Evolutionary conservation across 2,329 filamentous ascomycete genomes (phyloP).

Genomic region (Colletotrichum plurivorum): DNA sequence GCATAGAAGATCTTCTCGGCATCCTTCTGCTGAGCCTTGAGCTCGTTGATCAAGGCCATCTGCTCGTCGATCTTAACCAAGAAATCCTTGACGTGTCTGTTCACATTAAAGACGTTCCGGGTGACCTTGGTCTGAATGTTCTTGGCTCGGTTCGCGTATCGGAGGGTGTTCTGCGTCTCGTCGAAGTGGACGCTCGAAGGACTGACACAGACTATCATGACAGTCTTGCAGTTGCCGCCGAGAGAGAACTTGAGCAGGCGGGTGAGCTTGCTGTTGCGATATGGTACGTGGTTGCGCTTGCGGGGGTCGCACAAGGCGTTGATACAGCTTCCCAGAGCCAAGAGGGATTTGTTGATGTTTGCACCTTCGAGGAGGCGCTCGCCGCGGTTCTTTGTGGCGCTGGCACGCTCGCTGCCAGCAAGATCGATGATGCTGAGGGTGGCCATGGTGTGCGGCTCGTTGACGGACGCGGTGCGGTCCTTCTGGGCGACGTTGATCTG

Average conservation of each 20-base stretch:
- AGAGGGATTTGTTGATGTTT: constrained; percentile 98
- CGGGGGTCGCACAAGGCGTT: constrained; percentile 96
- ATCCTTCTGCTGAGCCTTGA: constrained; percentile 93
- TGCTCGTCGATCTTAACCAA: constrained; percentile 99
- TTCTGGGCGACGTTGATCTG: constrained; percentile 98
- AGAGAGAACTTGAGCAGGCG: constrained; percentile 96
- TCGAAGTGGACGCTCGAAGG: constrained; percentile 97
- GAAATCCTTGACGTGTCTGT: constrained; percentile 99
- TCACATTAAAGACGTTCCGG: constrained; percentile 99
- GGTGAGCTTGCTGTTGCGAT: constrained; percentile 97
- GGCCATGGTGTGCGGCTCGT: constrained; percentile 97
- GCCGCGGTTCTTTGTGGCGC: constrained; percentile 95
- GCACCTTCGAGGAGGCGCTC: constrained; percentile 93
- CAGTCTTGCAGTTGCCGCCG: constrained; percentile 97
- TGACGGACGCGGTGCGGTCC: constrained; percentile 91
- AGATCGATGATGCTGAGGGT: constrained; percentile 98
- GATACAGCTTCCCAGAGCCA: constrained; percentile 96
- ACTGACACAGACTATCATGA: constrained; percentile 99
- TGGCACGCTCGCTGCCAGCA: constrained; percentile 94
- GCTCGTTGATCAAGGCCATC: constrained; percentile 95
- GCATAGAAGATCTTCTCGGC: constrained; percentile 84
- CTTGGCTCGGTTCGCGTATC: constrained; percentile 97
- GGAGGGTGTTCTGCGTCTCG: constrained; percentile 96
- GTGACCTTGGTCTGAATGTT: constrained; percentile 99
- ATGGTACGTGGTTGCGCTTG: constrained; percentile 94